Evolutionary conservation across 23 red algal genomes (phyloP), one percentile per base, ranked within the genome.

Genomic region (Porphyridium purpureum): DNA sequence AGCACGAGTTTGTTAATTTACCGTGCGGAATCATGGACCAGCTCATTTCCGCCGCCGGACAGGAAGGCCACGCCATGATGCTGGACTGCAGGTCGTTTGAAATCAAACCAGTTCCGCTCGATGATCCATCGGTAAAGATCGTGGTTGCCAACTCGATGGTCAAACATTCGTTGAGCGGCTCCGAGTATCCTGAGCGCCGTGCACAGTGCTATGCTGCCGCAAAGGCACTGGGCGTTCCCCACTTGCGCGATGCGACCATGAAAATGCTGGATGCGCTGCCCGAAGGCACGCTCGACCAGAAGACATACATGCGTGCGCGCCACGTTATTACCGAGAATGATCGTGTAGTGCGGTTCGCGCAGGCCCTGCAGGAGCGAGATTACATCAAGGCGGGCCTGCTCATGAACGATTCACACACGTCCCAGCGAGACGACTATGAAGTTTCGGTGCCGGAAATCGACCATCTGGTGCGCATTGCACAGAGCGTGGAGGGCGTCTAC

Each of bases 1-100:
- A 98, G 66, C 90, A 98, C 50, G 67, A 81, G 55, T 98, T 81
- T 72, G 90, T 76, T 4, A 51, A 47, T 4, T 71, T 98, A 27
- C 80, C 81, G 21, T 85, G 78, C 50, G 90, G 90, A 11, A 98
- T 98, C 25, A 98, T 98, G 90, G 90, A 98, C 56, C 90, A 98
- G 33, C 33, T 98, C 35, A 98, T 98, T 30, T 98, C 79, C 11
- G 66, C 74, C 50, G 50, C 52, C n/a, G 90, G 57, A 19, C 24
- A 66, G 17, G 53, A 26, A 4, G 90, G 81, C 29, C 40, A 54
- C 6, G 90, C 79, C 25, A 57, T 98, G 26, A 53, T 98, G 0
- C 85, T 98, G 57, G 90, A 98, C 31, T 98, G 90, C 51, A 50
- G 90, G 23, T 66, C 72, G 17, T 32, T 86, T 23, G 44, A 72